Evolutionary conservation across 2,329 filamentous ascomycete species (phyloP).

Genomic region (Acephala macrosclerotiorum): DNA sequence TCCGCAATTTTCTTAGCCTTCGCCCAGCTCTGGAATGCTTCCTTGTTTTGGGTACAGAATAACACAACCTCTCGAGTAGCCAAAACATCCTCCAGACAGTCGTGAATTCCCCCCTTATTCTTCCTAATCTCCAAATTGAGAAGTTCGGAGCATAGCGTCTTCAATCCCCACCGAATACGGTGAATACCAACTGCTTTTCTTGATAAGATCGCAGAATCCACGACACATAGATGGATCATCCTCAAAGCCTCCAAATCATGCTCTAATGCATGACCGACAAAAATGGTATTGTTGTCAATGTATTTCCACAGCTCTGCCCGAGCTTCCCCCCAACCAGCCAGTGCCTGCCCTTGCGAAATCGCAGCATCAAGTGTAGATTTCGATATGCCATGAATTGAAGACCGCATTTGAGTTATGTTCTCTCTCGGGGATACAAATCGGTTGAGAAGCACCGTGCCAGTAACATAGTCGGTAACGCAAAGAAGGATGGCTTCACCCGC

Average conservation of each 20-base stretch:
- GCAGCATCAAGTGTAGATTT: conserved; percentile 44
- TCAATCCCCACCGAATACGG: conserved; percentile 46
- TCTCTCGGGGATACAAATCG: conserved; percentile 48
- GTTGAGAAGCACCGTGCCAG: conserved; percentile 54
- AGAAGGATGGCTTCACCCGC: conserved; percentile 47
- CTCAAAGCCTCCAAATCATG: conserved; percentile 54
- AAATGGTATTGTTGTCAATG: conserved; percentile 52
- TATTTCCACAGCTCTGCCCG: conserved; percentile 50
- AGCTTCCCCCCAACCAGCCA: conserved; percentile 53
- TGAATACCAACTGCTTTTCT: conserved; percentile 43
- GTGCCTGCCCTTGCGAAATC: conserved; percentile 38
- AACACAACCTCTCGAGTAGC: conserved; percentile 57
- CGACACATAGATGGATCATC: conserved; percentile 50
- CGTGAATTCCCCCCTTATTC: conserved; percentile 48
- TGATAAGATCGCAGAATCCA: conserved; percentile 54
- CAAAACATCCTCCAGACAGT: conserved; percentile 57
- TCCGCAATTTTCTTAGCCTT: conserved; percentile 31
- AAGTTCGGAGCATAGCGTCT: conserved; percentile 46
- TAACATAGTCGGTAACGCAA: conserved; percentile 53
- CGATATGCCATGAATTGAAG: conserved; percentile 50
- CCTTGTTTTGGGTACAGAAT: conserved; percentile 51
- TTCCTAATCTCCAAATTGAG: conserved; percentile 48
- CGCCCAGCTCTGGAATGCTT: conserved; percentile 47
- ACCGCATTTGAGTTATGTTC: conserved; percentile 48
- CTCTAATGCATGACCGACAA: conserved; percentile 56